Evolutionary conservation across 2,329 filamentous ascomycete species (phyloP).

Genomic region (Stagonosporopsis cucurbitacearum): DNA sequence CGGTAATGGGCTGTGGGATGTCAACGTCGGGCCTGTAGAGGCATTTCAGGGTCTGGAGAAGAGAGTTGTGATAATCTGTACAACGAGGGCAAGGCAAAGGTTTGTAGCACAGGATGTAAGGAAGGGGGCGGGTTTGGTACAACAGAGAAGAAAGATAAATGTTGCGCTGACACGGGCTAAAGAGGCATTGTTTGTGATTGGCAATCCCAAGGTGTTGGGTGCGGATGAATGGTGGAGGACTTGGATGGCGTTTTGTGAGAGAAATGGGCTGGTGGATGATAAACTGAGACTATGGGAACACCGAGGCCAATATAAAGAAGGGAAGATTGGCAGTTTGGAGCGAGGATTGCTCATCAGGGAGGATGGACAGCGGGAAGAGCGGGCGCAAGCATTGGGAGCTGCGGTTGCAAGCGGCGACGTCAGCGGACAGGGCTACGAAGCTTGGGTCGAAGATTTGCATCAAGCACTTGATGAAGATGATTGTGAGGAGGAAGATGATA

Average conservation of each 20-base stretch:
- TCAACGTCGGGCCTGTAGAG: slow-evolving; percentile 56
- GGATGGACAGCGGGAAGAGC: slow-evolving; percentile 7
- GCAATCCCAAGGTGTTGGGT: slow-evolving; percentile 48
- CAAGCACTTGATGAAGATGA: slow-evolving; percentile 31
- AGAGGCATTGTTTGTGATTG: slow-evolving; percentile 52
- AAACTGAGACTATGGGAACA: slow-evolving; percentile 17
- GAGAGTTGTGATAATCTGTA: slow-evolving; percentile 54
- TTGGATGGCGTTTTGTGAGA: slow-evolving; percentile 48
- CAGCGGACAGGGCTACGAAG: slow-evolving; percentile 28
- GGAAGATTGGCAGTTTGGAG: slow-evolving; percentile 37
- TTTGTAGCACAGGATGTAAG: slow-evolving; percentile 44
- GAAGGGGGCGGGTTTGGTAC: slow-evolving; percentile 47
- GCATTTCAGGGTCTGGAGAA: slow-evolving; percentile 56
- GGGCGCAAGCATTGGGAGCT: slow-evolving; percentile 23
- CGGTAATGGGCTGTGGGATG: slow-evolving; percentile 38
- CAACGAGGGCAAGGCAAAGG: slow-evolving; percentile 46
- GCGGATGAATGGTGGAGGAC: slow-evolving; percentile 48
- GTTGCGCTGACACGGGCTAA: slow-evolving; percentile 55
- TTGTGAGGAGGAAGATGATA: slow-evolving; percentile 5
- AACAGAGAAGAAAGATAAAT: slow-evolving; percentile 51
- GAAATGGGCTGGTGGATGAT: slow-evolving; percentile 45
- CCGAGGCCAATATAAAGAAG: neutral
- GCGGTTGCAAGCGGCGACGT: slow-evolving; percentile 11
- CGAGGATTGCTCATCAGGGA: slow-evolving; percentile 34
- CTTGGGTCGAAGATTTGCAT: slow-evolving; percentile 32